Conservation (phyloP, 2,329 filamentous ascomycete genomes). For the Grosmannia huntii region DNA sequence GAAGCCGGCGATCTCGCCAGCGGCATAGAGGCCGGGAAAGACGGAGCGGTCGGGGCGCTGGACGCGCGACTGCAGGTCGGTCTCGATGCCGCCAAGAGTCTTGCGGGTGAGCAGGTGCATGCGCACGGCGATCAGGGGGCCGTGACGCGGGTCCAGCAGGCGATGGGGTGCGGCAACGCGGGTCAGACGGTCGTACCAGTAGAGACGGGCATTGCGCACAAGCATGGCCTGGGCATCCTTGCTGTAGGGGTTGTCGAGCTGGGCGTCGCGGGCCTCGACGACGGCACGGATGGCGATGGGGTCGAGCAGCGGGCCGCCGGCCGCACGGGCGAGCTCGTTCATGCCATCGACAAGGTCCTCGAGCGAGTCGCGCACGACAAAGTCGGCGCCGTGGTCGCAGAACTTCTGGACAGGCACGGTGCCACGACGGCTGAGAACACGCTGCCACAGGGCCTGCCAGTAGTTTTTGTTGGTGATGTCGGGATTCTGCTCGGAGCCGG, state of each 20-base stretch:
- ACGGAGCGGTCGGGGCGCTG: slow-evolving; percentile 33
- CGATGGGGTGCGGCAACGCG: slow-evolving; percentile 41
- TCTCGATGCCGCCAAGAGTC: slow-evolving; percentile 47
- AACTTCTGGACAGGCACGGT: slow-evolving; percentile 44
- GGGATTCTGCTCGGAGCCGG: slow-evolving; percentile 50
- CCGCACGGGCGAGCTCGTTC: slow-evolving; percentile 39
- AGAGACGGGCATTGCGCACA: slow-evolving; percentile 41
- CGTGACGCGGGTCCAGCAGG: slow-evolving; percentile 39
- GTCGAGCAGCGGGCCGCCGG: slow-evolving; percentile 34
- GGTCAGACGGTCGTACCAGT: slow-evolving; percentile 39
- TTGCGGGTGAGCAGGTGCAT: slow-evolving; percentile 50
- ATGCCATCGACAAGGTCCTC: slow-evolving; percentile 42
- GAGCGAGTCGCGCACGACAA: slow-evolving; percentile 43
- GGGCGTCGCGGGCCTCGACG: slow-evolving; percentile 40
- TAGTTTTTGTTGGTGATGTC: slow-evolving; percentile 46
- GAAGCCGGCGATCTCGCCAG: slow-evolving; percentile 47
- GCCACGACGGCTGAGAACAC: slow-evolving; percentile 38
- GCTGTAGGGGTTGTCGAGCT: slow-evolving; percentile 41
- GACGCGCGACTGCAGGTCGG: slow-evolving; percentile 42
- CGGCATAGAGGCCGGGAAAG: slow-evolving; percentile 45
- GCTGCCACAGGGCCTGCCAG: slow-evolving; percentile 34
- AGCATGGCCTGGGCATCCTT: slow-evolving; percentile 53
- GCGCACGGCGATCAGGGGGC: slow-evolving; percentile 46
- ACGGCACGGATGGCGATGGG: slow-evolving; percentile 28
- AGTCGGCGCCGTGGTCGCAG: slow-evolving; percentile 44